Percentiles rank a stretch among this genome's conserved stretches.
Conservation (phyloP, 345 rosid species). For the Kandelia obovata region DNA sequence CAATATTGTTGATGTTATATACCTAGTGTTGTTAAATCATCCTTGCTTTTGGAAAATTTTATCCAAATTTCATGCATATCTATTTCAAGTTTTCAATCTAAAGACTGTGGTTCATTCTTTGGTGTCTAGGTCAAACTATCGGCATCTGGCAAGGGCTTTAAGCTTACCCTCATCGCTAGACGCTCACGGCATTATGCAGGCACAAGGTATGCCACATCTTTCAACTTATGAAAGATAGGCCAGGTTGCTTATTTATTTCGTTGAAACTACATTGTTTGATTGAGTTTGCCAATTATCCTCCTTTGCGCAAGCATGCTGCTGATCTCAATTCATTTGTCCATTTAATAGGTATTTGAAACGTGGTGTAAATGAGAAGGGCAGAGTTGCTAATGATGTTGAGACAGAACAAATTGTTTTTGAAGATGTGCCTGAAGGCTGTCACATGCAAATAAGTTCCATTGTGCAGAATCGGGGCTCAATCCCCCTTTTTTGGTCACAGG, state of each 20-base stretch:
- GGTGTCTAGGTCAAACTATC: constrained; percentile 60
- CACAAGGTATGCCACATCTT: constrained; percentile 57
- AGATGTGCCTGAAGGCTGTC: constrained; percentile 62
- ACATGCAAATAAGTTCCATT: constrained; percentile 74
- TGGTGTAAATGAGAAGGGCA: constrained; percentile 90
- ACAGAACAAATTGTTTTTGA: constrained; percentile 88
- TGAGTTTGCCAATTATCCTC: background rate
- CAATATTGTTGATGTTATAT: too few relatives aligned
- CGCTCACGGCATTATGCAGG: constrained; percentile 97
- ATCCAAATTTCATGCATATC: background rate
- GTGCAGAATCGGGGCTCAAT: constrained; percentile 95
- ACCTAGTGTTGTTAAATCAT: background rate
- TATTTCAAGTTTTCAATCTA: constrained; percentile 1
- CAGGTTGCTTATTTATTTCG: background rate
- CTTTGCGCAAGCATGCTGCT: background rate
- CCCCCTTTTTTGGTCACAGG: constrained; percentile 98
- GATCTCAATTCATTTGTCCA: constrained; percentile 5
- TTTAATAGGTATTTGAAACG: constrained; percentile 68
- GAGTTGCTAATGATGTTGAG: constrained; percentile 99
- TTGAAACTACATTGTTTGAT: background rate
- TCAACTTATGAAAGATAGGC: constrained; percentile 2
- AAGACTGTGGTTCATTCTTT: constrained; percentile 16
- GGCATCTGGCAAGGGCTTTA: constrained; percentile 55
- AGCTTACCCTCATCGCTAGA: constrained; percentile 75
- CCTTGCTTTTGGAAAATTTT: background rate